Conservation (phyloP, 2,329 filamentous ascomycete genomes). For the Simplicillium aogashimaense region DNA sequence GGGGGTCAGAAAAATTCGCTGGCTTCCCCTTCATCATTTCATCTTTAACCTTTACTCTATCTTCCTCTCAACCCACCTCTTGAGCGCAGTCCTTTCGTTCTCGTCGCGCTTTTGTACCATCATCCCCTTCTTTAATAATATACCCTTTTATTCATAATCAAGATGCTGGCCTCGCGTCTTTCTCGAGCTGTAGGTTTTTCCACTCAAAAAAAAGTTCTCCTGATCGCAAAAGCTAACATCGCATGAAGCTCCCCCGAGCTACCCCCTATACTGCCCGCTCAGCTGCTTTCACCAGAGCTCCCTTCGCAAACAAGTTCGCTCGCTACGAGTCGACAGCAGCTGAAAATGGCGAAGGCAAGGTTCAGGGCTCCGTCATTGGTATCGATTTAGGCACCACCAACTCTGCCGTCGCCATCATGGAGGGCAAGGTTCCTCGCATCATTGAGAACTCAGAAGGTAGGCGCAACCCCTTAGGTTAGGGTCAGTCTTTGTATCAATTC, state of each 20-base stretch:
- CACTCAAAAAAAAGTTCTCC: conserved; percentile 6
- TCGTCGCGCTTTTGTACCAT: conserved; percentile 20
- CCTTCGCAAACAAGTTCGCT: conserved; percentile 63
- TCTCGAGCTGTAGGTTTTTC: conserved; percentile 60
- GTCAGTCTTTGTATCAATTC: no score
- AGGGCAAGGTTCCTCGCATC: conserved; percentile 89
- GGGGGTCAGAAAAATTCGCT: conserved; percentile 27
- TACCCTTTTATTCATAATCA: conserved; percentile 28
- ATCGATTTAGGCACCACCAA: conserved; percentile 98
- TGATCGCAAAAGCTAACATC: background rate
- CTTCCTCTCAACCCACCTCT: conserved; percentile 16
- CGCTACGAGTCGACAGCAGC: conserved; percentile 61
- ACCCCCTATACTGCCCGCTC: conserved; percentile 58
- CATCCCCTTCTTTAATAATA: conserved; percentile 23
- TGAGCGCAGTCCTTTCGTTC: conserved; percentile 18
- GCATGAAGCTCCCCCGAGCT: conserved; percentile 64
- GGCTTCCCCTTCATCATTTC: conserved; percentile 12
- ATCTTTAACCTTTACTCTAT: conserved; percentile 10
- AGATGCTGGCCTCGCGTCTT: conserved; percentile 64
- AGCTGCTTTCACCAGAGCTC: conserved; percentile 56
- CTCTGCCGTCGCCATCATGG: conserved; percentile 95
- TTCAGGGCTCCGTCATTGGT: conserved; percentile 93
- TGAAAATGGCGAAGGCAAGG: conserved; percentile 56
- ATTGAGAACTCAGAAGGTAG: conserved; percentile 95
- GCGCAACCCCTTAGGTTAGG: conserved; percentile 10